Evolutionary conservation across 495 filamentous ascomycete genomes (phyloP), one percentile per base, ranked within the genome.

Genomic region (Neurospora sp.): DNA sequence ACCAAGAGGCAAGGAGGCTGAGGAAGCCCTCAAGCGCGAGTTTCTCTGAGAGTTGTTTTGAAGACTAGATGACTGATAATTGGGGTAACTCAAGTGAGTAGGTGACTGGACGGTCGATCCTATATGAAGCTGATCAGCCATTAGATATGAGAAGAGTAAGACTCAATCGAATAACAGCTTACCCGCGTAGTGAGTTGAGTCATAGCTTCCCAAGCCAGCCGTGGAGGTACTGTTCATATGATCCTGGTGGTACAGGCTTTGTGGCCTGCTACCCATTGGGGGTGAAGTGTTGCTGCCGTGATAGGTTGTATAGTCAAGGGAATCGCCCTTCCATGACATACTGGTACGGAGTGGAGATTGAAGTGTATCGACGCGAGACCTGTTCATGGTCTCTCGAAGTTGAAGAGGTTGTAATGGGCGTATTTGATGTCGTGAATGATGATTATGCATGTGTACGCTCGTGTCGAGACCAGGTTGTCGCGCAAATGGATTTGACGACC

Each of bases 301-400:
- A 72, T 85, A 86, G 1, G 80, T 82, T 9, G 80, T 82, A 75
- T 89, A 89, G 69, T 89, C 87, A 53, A 89, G 83, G 0, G 87
- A 82, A 73, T 87, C 86, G 22, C 84, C 87, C 76, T 89, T 89
- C 86, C 89, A 90, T 16, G 87, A 87, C 82, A 88, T 88, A 74
- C 86, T 89, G 68, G 88, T 84, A 70, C 87, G 84, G 65, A 89
- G 78, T 2, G 88, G 88, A 16, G 87, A 88, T 72, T 88, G 87
- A 37, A 89, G 76, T 65, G 84, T 87, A 70, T 90, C 88, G 17
- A 86, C 85, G 71, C 88, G 81, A 17, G 87, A 87, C 71, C 88
- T 82, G n/a, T 86, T 83, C 81, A 88, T 84, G 10, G 86, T 85
- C 68, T 90, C 89, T 69, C 87, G 85, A 38, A 89, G 83, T 45